These are phyloP conservation scores for Fomitopsis betulina DNA, from an alignment of 1,284 basidiomycete genomes.

Conservation along the genomic window DNA sequence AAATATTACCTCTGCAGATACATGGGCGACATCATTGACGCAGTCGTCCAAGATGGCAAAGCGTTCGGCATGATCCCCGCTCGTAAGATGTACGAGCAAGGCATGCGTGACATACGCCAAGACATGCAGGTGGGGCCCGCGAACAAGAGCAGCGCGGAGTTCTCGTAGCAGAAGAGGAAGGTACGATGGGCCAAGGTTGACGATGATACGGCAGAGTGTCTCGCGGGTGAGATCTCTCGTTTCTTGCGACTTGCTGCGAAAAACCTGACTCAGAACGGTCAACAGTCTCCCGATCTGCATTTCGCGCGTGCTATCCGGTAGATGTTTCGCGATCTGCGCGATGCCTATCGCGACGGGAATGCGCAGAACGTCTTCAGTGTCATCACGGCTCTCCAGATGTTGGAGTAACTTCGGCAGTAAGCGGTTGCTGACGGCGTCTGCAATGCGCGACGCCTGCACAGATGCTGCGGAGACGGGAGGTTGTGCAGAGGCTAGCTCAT, in stretches of 20 bases:
- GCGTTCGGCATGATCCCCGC: slow-evolving; percentile 43
- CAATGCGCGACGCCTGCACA: slow-evolving; percentile 40
- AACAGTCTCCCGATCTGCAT: slow-evolving; percentile 78
- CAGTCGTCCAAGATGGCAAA: slow-evolving; percentile 75
- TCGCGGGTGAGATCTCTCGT: slow-evolving; percentile 88
- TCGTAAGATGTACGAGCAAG: slow-evolving; percentile 77
- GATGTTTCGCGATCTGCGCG: slow-evolving; percentile 77
- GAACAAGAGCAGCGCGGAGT: slow-evolving; percentile 76
- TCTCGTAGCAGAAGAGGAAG: slow-evolving; percentile 78
- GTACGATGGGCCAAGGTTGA: slow-evolving; percentile 71
- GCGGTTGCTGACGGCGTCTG: slow-evolving; percentile 72
- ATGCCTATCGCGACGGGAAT: slow-evolving; percentile 91
- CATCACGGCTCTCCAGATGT: slow-evolving; percentile 82
- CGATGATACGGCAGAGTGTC: slow-evolving; percentile 80
- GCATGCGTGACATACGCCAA: slow-evolving; percentile 85
- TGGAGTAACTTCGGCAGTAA: slow-evolving; percentile 75
- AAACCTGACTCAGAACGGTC: slow-evolving; percentile 82
- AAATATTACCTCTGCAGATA: slow-evolving; percentile 92
- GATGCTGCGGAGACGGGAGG: slow-evolving; percentile 10
- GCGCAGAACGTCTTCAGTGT: slow-evolving; percentile 78
- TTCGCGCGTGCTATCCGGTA: slow-evolving; percentile 69
- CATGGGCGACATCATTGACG: slow-evolving; percentile 72
- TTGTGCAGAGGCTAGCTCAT: slow-evolving; percentile 21
- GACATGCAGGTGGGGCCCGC: slow-evolving; percentile 94
- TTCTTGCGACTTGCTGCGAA: slow-evolving; percentile 92